phyloP scores from a whole-genome alignment of 345 rosid species.

The Lepidium sativum region DNA sequence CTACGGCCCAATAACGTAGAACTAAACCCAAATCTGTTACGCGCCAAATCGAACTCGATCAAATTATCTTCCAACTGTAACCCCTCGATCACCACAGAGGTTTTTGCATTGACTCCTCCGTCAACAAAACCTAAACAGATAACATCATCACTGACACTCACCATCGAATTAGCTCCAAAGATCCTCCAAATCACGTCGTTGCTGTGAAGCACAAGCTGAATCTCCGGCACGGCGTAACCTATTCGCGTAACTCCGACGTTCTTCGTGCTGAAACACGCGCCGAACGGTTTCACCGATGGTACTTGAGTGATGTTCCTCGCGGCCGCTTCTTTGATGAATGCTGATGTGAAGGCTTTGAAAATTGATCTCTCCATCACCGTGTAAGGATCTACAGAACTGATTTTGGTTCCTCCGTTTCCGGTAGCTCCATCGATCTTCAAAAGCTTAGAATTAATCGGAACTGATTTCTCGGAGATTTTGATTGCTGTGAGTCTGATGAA shows the following conservation, averaged over 20 bases:
- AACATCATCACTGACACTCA: slow-evolving; percentile 34
- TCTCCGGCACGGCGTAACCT: slow-evolving; percentile 48
- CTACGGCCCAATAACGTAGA: slow-evolving; percentile 40
- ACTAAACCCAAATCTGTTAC: slow-evolving; percentile 56
- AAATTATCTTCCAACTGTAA: slow-evolving; percentile 45
- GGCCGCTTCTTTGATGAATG: slow-evolving; percentile 31
- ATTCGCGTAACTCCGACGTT: slow-evolving; percentile 39
- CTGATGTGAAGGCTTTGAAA: slow-evolving; percentile 33
- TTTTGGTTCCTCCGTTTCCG: slow-evolving; percentile 49
- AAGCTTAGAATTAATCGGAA: slow-evolving; percentile 35
- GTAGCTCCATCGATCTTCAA: slow-evolving; percentile 27
- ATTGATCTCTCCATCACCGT: slow-evolving; percentile 46
- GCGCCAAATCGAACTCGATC: slow-evolving; percentile 51
- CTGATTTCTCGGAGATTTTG: slow-evolving; percentile 22
- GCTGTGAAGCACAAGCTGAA: slow-evolving; percentile 43
- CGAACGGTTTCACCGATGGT: slow-evolving; percentile 42
- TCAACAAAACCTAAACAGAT: slow-evolving; percentile 60
- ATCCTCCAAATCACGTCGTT: slow-evolving; percentile 46
- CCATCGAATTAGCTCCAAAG: slow-evolving; percentile 66
- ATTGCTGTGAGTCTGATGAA: slow-evolving; percentile 49
- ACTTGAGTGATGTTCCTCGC: slow-evolving; percentile 44
- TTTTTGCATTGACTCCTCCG: slow-evolving; percentile 50
- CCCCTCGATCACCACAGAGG: slow-evolving; percentile 69
- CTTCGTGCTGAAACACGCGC: slow-evolving; percentile 41
- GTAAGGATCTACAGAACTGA: slow-evolving; percentile 65